These are phyloP conservation scores for Nannochloris sp. DNA, from an alignment of 139 green algal species.

Conservation along the genomic window DNA sequence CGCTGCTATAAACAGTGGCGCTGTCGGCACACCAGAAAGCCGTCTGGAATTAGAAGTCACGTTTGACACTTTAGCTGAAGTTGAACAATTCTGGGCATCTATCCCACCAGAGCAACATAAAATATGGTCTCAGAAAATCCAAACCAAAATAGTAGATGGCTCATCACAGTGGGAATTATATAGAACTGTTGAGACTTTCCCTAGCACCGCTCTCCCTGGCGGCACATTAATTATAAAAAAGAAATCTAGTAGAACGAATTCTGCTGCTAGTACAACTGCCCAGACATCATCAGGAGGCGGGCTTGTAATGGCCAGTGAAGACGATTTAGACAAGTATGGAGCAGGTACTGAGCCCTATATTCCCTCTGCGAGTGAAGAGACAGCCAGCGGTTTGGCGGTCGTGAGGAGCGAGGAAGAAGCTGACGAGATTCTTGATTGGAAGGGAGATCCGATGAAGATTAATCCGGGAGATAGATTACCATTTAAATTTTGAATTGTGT, in stretches of 20 bases:
- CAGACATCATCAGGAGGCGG: neutral
- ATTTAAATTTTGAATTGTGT: constrained; percentile 27
- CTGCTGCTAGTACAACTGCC: neutral
- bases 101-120: constrained; percentile 40
- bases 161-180: constrained; percentile 55
- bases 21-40: constrained; percentile 51
- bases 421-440: constrained; percentile 56
- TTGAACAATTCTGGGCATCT: constrained; percentile 55
- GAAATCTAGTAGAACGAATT: neutral
- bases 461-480: constrained; percentile 69
- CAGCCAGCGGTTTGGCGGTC: constrained; percentile 5
- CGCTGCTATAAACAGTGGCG: constrained; percentile 42
- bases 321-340: constrained; percentile 8
- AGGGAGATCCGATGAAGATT: constrained; percentile 67
- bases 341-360: constrained; percentile 7
- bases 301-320: constrained; percentile 1
- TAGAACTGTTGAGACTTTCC: constrained; percentile 9
- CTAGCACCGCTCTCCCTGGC: neutral
- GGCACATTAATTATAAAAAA: neutral
- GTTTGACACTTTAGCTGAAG: constrained; percentile 47
- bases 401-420: constrained; percentile 12
- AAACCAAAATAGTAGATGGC: constrained; percentile 53
- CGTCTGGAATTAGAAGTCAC: constrained; percentile 51
- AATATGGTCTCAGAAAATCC: constrained; percentile 34
- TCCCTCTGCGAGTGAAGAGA: constrained; percentile 1